A percentile compares a stretch with the other conserved stretches of the same genome.
These are phyloP conservation scores for Ceratocystis albifundus DNA, from an alignment of 2,329 filamentous ascomycete species.

Conservation along the genomic window DNA sequence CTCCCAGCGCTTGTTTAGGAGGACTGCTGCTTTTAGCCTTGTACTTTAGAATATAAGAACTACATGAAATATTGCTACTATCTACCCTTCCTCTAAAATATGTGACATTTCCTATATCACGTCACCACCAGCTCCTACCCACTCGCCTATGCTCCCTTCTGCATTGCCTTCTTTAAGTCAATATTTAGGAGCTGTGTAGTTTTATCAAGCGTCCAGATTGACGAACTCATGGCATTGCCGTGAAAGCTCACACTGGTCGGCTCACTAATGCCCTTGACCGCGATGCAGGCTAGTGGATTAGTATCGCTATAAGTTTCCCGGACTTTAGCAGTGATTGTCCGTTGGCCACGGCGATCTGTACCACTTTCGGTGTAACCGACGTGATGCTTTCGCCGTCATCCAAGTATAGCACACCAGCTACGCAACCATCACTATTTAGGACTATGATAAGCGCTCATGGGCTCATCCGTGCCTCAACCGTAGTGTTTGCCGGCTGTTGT, in stretches of 20 bases:
- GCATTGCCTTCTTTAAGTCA: constrained; percentile 39
- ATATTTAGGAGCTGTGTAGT: constrained; percentile 40
- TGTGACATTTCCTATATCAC: not conserved
- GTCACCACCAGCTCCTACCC: constrained; percentile 37
- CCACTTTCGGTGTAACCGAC: constrained; percentile 44
- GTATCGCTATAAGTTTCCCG: constrained; percentile 44
- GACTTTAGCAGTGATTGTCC: constrained; percentile 38
- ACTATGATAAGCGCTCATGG: constrained; percentile 63
- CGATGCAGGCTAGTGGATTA: constrained; percentile 51
- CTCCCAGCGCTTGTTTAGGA: too few species aligned
- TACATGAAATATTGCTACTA: too few species aligned
- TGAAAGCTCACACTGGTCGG: constrained; percentile 42
- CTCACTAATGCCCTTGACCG: constrained; percentile 44
- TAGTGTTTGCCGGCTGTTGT: constrained; percentile 51
- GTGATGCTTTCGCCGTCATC: constrained; percentile 63
- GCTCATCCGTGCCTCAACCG: constrained; percentile 48
- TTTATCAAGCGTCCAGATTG: constrained; percentile 38
- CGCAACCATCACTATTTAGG: constrained; percentile 48
- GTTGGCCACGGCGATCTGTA: constrained; percentile 38
- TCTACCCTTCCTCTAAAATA: too few species aligned
- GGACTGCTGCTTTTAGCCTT: too few species aligned
- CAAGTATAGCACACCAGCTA: constrained; percentile 57
- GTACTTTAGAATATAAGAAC: too few species aligned
- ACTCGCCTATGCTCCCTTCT: constrained; percentile 45
- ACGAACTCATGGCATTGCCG: constrained; percentile 33